Conservation (phyloP, 352 stramenopile species). For the Phytophthora colocasiae region DNA sequence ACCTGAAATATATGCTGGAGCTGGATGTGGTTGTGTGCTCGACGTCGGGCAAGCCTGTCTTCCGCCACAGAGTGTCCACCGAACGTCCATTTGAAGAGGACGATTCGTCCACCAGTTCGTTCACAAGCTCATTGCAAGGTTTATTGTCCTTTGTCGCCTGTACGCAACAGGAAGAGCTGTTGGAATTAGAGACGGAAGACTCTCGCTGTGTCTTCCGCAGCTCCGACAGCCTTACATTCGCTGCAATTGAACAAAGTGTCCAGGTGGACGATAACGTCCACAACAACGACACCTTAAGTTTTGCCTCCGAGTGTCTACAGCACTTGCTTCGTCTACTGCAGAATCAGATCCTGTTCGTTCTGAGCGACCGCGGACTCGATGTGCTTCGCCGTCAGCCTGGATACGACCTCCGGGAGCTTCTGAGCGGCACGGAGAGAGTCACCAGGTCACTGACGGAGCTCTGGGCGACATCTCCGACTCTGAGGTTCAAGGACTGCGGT, state of each 20-base stretch:
- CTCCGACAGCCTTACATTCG: slow-evolving; percentile 60
- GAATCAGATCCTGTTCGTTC: slow-evolving; percentile 65
- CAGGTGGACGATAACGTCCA: slow-evolving; percentile 14
- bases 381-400: slow-evolving; percentile 62
- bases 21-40: slow-evolving; percentile 68
- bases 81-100: slow-evolving; percentile 16
- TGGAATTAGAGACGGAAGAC: slow-evolving; percentile 47
- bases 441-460: slow-evolving; percentile 48
- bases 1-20: slow-evolving; percentile 27
- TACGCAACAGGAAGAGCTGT: slow-evolving; percentile 65
- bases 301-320: slow-evolving; percentile 47
- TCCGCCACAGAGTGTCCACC: slow-evolving; percentile 44
- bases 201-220: slow-evolving; percentile 60
- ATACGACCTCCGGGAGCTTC: slow-evolving; percentile 77
- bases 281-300: slow-evolving; percentile 3
- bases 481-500: slow-evolving; percentile 56
- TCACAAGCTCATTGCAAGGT: slow-evolving; percentile 70
- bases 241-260: slow-evolving; percentile 49
- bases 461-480: slow-evolving; percentile 46
- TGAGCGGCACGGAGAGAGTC: slow-evolving; percentile 67
- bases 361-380: slow-evolving; percentile 67
- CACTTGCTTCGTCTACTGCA: slow-evolving; percentile 61
- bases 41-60: slow-evolving; percentile 68
- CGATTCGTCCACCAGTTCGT: slow-evolving; percentile 46
- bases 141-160: slow-evolving; percentile 67